Evolutionary conservation across 2,329 filamentous ascomycete species (phyloP).

Genomic region (Aphanoascus verrucosus): DNA sequence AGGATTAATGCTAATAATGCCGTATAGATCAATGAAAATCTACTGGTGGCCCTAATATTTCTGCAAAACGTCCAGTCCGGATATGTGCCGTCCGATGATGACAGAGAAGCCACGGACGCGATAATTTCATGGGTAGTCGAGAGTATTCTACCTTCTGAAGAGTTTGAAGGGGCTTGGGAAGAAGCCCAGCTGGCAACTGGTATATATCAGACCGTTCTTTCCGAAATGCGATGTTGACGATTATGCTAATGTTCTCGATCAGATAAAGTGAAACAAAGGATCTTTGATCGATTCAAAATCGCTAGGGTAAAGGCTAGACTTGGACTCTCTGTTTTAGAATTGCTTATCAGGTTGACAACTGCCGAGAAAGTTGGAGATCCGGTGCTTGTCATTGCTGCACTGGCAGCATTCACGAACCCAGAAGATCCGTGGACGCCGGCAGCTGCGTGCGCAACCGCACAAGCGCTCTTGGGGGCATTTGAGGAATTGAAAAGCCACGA

Average conservation of each 20-base stretch:
- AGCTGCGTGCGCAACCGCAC: conserved; percentile 17
- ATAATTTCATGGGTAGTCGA: conserved; percentile 27
- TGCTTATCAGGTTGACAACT: conserved; percentile 17
- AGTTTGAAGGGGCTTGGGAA: conserved; percentile 24
- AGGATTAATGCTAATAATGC: not conserved
- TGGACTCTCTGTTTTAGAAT: conserved; percentile 24
- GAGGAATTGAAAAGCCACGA: conserved; percentile 6
- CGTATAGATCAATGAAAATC: conserved; percentile 24
- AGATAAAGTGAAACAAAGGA: conserved; percentile 17
- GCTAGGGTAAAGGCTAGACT: conserved; percentile 22
- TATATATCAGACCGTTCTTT: conserved; percentile 11
- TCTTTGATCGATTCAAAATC: conserved; percentile 18
- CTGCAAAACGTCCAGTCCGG: conserved; percentile 16
- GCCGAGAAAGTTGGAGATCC: conserved; percentile 18
- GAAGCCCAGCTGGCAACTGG: conserved; percentile 18
- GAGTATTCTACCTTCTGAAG: conserved; percentile 25
- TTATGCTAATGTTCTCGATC: not conserved
- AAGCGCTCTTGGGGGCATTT: conserved; percentile 16
- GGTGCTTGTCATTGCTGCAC: conserved; percentile 22
- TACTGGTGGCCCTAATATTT: conserved; percentile 23
- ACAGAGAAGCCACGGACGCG: conserved; percentile 20
- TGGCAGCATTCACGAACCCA: conserved; percentile 26
- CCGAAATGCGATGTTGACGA: not conserved
- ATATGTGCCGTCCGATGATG: conserved; percentile 17
- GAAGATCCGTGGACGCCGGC: conserved; percentile 30